These are phyloP conservation scores for Gossypium rotundifolium DNA, from an alignment of 345 rosid genomes.

Conservation along the genomic window DNA sequence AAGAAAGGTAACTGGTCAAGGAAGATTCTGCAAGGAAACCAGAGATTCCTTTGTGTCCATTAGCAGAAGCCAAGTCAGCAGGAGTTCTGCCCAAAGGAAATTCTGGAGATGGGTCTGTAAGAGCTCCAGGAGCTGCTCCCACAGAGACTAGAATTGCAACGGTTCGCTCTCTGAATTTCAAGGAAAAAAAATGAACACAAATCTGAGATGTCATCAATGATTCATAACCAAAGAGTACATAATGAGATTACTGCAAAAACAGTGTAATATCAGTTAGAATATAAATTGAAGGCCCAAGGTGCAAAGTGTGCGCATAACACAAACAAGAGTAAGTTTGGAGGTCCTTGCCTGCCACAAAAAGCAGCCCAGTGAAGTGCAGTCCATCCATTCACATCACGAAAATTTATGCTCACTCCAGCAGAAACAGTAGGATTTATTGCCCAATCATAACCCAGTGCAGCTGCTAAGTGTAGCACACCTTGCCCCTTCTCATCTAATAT, in stretches of 20 bases:
- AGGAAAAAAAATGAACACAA: not conserved
- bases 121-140: constrained; percentile 67
- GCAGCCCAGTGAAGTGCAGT: constrained; percentile 99
- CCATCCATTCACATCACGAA: constrained; percentile 88
- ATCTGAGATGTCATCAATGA: not conserved
- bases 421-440: constrained; percentile 59
- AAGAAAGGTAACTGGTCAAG: constrained; percentile 57
- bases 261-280: not conserved
- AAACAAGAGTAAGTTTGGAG: constrained; percentile 11
- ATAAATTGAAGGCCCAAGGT: constrained; percentile 6
- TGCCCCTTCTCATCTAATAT: constrained; percentile 67
- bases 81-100: constrained; percentile 74
- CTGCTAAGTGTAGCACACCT: constrained; percentile 73
- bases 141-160: constrained; percentile 66
- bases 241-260: not conserved
- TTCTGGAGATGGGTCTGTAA: constrained; percentile 82
- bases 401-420: constrained; percentile 79
- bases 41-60: constrained; percentile 88
- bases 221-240: not conserved
- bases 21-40: constrained; percentile 90
- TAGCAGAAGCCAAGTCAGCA: constrained; percentile 82
- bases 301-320: not conserved
- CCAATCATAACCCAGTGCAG: constrained; percentile 93
- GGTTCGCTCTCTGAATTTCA: constrained; percentile 65
- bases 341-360: constrained; percentile 67